Percentiles rank a stretch among this genome's conserved stretches.
Evolutionary conservation across 169 alveolate species (phyloP).

Genomic region (Plasmodium fragile): DNA sequence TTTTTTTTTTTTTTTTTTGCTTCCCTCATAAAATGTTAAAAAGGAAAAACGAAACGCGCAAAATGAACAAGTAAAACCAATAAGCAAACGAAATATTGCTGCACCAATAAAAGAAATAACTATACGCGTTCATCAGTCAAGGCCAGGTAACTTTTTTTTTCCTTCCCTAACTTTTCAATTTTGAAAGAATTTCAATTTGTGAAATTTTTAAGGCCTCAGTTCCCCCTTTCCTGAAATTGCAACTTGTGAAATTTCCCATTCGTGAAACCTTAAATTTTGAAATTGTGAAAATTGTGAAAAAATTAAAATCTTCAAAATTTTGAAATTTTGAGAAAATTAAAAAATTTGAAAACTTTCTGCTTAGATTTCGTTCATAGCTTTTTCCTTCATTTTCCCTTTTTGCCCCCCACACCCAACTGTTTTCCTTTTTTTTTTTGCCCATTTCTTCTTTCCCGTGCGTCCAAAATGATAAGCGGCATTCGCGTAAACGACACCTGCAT

Average conservation of each 20-base stretch:
- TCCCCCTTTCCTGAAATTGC: background rate
- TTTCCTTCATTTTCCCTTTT: background rate
- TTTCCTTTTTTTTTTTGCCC: constrained; percentile 10
- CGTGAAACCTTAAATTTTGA: constrained; percentile 6
- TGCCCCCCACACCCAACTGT: background rate
- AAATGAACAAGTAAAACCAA: background rate
- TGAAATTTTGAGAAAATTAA: background rate
- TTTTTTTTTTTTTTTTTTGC: background rate
- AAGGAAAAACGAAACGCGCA: background rate
- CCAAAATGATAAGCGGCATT: constrained; percentile 87
- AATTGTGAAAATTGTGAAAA: background rate
- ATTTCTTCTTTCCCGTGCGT: background rate
- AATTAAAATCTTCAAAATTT: background rate
- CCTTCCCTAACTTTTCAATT: background rate
- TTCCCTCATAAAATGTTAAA: background rate
- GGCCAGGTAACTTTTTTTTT: constrained; percentile 4
- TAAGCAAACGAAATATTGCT: background rate
- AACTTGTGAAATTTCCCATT: background rate
- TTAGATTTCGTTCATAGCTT: background rate
- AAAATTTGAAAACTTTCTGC: constrained; percentile 5
- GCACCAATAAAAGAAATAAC: background rate
- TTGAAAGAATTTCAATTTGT: constrained; percentile 17
- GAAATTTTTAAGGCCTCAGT: background rate
- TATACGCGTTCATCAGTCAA: background rate
- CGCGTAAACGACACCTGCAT: constrained; percentile 83